Conservation (phyloP, 352 stramenopile species). For the Phytophthora lateralis region DNA sequence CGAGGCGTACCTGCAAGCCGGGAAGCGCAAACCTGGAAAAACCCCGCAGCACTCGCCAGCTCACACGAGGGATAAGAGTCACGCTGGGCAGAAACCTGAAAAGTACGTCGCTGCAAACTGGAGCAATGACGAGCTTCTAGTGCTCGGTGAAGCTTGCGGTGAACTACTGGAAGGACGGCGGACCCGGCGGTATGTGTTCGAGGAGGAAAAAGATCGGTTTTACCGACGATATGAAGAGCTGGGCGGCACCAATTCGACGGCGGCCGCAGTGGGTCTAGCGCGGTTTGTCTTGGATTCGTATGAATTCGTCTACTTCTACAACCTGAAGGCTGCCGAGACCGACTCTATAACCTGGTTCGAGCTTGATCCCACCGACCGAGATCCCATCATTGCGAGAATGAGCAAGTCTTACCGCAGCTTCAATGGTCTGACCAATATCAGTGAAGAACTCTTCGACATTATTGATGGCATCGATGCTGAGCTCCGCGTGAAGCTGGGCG, state of each 20-base stretch:
- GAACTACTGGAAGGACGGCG: constrained; percentile 42
- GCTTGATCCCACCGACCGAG: constrained; percentile 26
- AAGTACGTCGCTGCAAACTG: constrained; percentile 37
- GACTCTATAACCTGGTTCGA: constrained; percentile 42
- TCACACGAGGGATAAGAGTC: constrained; percentile 14
- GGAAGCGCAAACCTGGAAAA: constrained; percentile 14
- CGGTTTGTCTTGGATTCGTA: constrained; percentile 48
- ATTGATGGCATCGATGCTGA: constrained; percentile 44
- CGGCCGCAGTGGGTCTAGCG: constrained; percentile 32
- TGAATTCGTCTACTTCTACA: constrained; percentile 53
- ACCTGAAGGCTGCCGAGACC: constrained; percentile 33
- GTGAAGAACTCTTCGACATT: constrained; percentile 38
- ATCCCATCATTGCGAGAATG: constrained; percentile 30
- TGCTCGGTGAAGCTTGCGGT: constrained; percentile 39
- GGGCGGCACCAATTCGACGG: constrained; percentile 32
- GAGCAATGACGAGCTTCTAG: constrained; percentile 40
- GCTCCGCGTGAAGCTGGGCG: constrained; percentile 26
- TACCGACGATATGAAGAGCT: constrained; percentile 43
- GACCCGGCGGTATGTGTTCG: constrained; percentile 44
- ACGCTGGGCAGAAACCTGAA: constrained; percentile 23
- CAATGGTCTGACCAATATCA: constrained; percentile 38
- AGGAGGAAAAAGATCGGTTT: constrained; percentile 48
- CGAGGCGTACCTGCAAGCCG: constrained; percentile 9
- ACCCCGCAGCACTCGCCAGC: not conserved
- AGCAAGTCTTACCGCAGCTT: constrained; percentile 45